These are phyloP conservation scores for Astrothelium macrocarpum DNA, from an alignment of 495 filamentous ascomycete species.

Conservation along the genomic window DNA sequence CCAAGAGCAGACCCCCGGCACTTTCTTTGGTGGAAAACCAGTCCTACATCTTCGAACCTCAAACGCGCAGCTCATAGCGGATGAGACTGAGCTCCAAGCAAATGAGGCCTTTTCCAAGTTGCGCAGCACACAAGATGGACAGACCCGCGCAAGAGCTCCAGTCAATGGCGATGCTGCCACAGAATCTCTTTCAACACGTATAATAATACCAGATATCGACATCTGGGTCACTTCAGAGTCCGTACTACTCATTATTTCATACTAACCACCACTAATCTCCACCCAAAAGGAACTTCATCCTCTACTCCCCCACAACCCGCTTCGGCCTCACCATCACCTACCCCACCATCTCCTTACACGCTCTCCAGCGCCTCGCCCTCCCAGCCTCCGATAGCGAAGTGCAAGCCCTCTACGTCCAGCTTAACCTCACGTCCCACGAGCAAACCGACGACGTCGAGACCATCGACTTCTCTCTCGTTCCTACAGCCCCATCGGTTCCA, in stretches of 20 bases:
- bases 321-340: constrained; percentile 75
- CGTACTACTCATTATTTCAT: constrained; percentile 22
- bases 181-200: constrained; percentile 34
- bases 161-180: constrained; percentile 22
- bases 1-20: constrained; percentile 72
- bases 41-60: constrained; percentile 67
- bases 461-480: constrained; percentile 67
- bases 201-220: constrained; percentile 47
- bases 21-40: constrained; percentile 70
- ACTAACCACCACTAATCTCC: constrained; percentile 13
- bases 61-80: constrained; percentile 49
- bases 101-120: constrained; percentile 26
- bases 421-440: constrained; percentile 45
- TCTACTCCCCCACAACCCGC: constrained; percentile 53
- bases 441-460: constrained; percentile 45
- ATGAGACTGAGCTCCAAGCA: constrained; percentile 29
- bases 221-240: constrained; percentile 75
- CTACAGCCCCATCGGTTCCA: constrained; percentile 34
- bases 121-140: background rate
- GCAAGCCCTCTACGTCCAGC: constrained; percentile 69
- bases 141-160: background rate
- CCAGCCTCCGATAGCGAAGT: constrained; percentile 35
- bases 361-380: constrained; percentile 56
- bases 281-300: constrained; percentile 59
- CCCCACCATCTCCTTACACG: constrained; percentile 79